Conservation (phyloP, 257 asterid species). For the Paraleonurus japonicus region DNA sequence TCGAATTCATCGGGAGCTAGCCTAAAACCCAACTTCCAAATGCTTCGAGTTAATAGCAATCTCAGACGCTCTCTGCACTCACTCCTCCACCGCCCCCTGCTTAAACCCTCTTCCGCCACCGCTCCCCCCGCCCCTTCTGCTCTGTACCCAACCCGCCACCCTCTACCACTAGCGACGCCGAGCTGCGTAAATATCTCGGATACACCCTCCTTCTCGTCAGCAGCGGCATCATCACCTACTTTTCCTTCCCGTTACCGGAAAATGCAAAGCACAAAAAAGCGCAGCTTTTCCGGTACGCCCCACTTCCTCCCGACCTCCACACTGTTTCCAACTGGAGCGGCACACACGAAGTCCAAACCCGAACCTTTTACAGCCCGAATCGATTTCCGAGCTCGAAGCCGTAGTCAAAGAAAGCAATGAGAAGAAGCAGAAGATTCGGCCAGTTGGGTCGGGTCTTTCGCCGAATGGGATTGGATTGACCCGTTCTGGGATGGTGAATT, state of each 20-base stretch:
- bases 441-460: slow-evolving; percentile 88
- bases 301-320: slow-evolving; percentile 88
- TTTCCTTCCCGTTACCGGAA: slow-evolving; percentile 81
- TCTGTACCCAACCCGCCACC: slow-evolving; percentile 40
- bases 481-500: slow-evolving; percentile 84
- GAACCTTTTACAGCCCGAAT: slow-evolving; percentile 83
- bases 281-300: slow-evolving; percentile 88
- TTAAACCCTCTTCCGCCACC: slow-evolving; percentile 19
- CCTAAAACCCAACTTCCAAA: slow-evolving; percentile 41
- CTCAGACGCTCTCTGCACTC: slow-evolving; percentile 57
- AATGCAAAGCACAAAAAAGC: slow-evolving; percentile 81
- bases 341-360: slow-evolving; percentile 94
- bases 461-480: slow-evolving; percentile 94
- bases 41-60: slow-evolving; percentile 46
- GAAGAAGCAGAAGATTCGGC: slow-evolving; percentile 76
- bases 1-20: slow-evolving; percentile 18
- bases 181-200: slow-evolving; percentile 81
- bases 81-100: slow-evolving; percentile 34
- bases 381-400: slow-evolving; percentile 49
- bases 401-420: slow-evolving; percentile 55
- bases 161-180: slow-evolving; percentile 63
- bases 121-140: slow-evolving; percentile 38
- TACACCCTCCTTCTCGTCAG: slow-evolving; percentile 74
- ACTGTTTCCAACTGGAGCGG: slow-evolving; percentile 96
- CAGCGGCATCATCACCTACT: slow-evolving; percentile 85